A percentile compares a stretch with the other conserved stretches of the same genome.
Evolutionary conservation across 768 basidiomycete genomes (phyloP).

Genomic region (Pleurotus eryngii): DNA sequence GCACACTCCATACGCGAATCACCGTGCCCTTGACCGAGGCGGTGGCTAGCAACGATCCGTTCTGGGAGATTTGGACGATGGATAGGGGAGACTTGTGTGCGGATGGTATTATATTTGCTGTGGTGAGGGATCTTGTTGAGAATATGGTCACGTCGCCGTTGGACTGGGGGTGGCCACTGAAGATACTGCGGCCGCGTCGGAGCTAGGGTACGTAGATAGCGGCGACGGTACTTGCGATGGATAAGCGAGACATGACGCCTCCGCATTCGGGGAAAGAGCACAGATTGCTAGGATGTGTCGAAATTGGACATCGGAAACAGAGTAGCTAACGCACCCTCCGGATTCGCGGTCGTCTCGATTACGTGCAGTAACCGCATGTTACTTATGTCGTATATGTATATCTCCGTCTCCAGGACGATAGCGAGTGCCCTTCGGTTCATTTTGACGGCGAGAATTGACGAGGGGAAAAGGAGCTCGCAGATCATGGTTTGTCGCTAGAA

Average conservation of each 20-base stretch:
- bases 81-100: conserved; percentile 96
- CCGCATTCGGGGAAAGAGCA: conserved; percentile 90
- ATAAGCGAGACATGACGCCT: conserved; percentile 93
- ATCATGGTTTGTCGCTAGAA: conserved; percentile 93
- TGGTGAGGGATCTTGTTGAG: conserved; percentile 86
- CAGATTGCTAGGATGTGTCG: conserved; percentile 67
- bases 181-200: conserved; percentile 33
- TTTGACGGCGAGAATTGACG: conserved; percentile 95
- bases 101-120: conserved; percentile 86
- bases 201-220: conserved; percentile 37
- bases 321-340: conserved; percentile 62
- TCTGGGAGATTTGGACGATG: conserved; percentile 77
- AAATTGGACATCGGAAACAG: not conserved
- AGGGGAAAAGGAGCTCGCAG: conserved; percentile 96
- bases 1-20: conserved; percentile 90
- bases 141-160: conserved; percentile 90
- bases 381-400: conserved; percentile 98
- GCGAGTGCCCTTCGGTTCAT: conserved; percentile 95
- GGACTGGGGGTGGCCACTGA: conserved; percentile 27
- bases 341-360: conserved; percentile 94
- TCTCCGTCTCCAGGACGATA: conserved; percentile 94
- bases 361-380: conserved; percentile 98
- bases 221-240: conserved; percentile 89
- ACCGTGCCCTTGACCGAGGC: conserved; percentile 95
- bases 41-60: conserved; percentile 89